Evolutionary conservation across 345 rosid species (phyloP), one percentile per base, ranked within the genome.

Genomic region (Anastatica hierochuntica): DNA sequence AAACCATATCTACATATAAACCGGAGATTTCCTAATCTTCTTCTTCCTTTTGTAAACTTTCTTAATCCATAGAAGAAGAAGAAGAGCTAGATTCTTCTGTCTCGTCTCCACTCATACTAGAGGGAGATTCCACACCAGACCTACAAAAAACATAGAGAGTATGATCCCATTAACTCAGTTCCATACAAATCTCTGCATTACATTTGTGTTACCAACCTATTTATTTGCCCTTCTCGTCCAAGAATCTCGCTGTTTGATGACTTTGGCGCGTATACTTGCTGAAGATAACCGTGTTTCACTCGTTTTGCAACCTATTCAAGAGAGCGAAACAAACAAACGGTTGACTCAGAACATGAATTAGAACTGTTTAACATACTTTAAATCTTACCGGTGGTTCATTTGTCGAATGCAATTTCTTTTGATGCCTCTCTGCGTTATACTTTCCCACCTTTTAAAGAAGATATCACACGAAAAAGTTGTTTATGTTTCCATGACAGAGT

Each of bases 61-160:
- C 48, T 70, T 62, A 70, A 40, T 74, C 88, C 64, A 62, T 23
- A 10, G 88, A 77, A n/a, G n/a, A n/a, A n/a, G n/a, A n/a, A 44
- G 77, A 77, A 75, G 27, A 24, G 27, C 79, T 76, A 6, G 77
- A 71, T 50, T 76, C 90, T 37, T 74, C 84, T 33, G 79, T 74
- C 62, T 84, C 82, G 56, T 82, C 95, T 53, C 81, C 88, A 20
- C 83, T 85, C 74, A 74, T 74, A 74, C 84, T 77, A 36, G 78
- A 77, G 2, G 72, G 73, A 55, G 69, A 70, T 63, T 76, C 85
- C 44, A 48, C 42, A 49, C 63, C 66, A 60, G 79, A 72, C 62
- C 90, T 80, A 56, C 20, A 49, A 38, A 62, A 43, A 3, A 15
- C n/a, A n/a, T n/a, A n/a, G n/a, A n/a, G n/a, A n/a, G n/a, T n/a